Percentiles rank a stretch among this genome's conserved stretches.
Evolutionary conservation across 2,329 filamentous ascomycete genomes (phyloP).

Genomic region (Lecanicillium sp.): DNA sequence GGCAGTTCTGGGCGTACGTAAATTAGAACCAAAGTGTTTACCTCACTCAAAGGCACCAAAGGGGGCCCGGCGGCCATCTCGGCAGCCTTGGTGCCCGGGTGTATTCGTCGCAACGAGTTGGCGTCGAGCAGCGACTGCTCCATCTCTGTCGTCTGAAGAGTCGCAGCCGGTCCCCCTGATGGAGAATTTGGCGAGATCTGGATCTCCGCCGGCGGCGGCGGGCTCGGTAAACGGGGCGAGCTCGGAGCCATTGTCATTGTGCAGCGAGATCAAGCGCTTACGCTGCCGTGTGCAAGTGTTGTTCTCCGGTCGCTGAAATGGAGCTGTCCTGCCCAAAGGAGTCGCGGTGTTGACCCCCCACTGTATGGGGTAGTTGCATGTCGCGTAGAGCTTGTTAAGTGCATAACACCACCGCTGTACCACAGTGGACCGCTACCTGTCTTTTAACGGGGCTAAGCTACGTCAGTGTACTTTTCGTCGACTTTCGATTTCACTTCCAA

Average conservation of each 20-base stretch:
- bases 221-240: conserved; percentile 89
- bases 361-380: conserved; percentile 12
- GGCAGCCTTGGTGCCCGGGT: conserved; percentile 81
- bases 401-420: conserved; percentile 11
- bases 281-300: too few species aligned
- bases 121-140: conserved; percentile 60
- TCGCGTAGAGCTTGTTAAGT: conserved; percentile 13
- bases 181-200: conserved; percentile 80
- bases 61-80: conserved; percentile 93
- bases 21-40: conserved; percentile 29
- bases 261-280: conserved; percentile 1
- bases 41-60: conserved; percentile 76
- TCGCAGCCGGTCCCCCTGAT: conserved; percentile 46
- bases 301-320: too few species aligned
- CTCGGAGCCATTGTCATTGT: conserved; percentile 58
- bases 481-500: too few species aligned
- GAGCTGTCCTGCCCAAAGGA: too few species aligned
- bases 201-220: conserved; percentile 89
- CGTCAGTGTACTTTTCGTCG: too few species aligned
- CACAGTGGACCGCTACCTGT: neutral
- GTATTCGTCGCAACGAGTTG: conserved; percentile 75
- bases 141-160: conserved; percentile 51
- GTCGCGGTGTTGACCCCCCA: conserved; percentile 1
- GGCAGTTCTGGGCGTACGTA: neutral
- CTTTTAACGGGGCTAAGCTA: too few species aligned